Evolutionary conservation across 352 stramenopile species (phyloP), one percentile per base, ranked within the genome.

Genomic region (Phytopythium montanum): DNA sequence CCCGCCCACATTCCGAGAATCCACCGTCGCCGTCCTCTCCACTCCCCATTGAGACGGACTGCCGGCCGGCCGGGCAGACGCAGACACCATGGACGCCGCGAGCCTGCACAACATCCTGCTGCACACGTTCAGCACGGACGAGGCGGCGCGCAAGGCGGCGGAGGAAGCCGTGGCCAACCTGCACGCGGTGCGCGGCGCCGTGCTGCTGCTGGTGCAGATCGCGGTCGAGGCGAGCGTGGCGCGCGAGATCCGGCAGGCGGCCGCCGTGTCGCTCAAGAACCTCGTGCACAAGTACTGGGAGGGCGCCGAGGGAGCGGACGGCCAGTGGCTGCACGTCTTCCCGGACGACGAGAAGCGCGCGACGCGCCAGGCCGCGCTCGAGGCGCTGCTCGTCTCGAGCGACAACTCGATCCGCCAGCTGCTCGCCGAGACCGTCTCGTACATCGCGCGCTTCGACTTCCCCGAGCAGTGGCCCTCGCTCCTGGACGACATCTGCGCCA

Each of bases 231-330:
- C 79, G 51, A 75, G 64, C 23, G 83, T 93, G 48, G 81, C 81
- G 46, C 79, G 76, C 48, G 85, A 94, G 61, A 87, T 98, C 48
- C 86, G 95, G 44, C 94, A 98, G 68, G 95, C 93, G 18, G 94
- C 93, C 31, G 90, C 93, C 48, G 96, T 98, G 68, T 89, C 95
- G 69, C 77, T 98, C 36, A 98, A 98, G 76, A 98, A 98, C 76
- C 84, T 98, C 29, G 96, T 97, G 60, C 79, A 96, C 33, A 96
- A 97, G 77, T 96, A 96, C 64, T 98, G 95, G 95, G 85, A 97
- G 46, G 91, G 81, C 39, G 59, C 65, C 9, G 73, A 91, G 53
- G 70, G 96, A 49, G 76, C 85, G 23, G 69, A 94, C 16, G 81
- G 84, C 41, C 87, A 95, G 53, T 81, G 89, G 62, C 61, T 88